These are phyloP conservation scores for Fraxinus baroniana DNA, from an alignment of 305 asterid genomes.

Conservation along the genomic window DNA sequence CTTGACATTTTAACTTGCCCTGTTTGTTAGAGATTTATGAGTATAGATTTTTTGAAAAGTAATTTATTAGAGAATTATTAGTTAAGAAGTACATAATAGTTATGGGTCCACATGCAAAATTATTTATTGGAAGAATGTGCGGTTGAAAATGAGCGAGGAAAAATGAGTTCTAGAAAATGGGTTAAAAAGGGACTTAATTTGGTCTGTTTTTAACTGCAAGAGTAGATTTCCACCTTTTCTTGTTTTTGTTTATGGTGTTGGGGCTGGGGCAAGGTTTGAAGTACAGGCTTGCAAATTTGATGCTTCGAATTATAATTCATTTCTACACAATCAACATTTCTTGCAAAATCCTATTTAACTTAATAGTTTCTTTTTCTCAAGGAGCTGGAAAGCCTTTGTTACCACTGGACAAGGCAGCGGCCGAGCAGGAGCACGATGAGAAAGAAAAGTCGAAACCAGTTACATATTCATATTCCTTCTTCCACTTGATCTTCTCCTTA, in stretches of 20 bases:
- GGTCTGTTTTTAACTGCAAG: neutral
- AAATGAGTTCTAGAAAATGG: neutral
- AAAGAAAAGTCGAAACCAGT: conserved; percentile 64
- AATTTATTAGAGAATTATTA: neutral
- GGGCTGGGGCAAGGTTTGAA: too few species aligned
- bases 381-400: conserved; percentile 80
- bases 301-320: too few species aligned
- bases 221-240: neutral
- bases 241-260: too few species aligned
- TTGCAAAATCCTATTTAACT: neutral
- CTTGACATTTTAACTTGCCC: neutral
- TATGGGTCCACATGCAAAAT: neutral
- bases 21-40: neutral
- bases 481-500: conserved; percentile 83
- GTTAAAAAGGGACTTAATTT: too few species aligned
- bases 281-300: too few species aligned
- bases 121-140: neutral
- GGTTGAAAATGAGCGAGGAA: neutral
- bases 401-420: conserved; percentile 66
- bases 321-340: too few species aligned
- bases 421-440: conserved; percentile 58
- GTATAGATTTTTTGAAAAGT: neutral
- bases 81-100: neutral
- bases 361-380: conserved; percentile 16
- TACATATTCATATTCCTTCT: conserved; percentile 78